phyloP scores from a whole-genome alignment of 2,329 filamentous ascomycete genomes.

The Alternaria triticimaculans region DNA sequence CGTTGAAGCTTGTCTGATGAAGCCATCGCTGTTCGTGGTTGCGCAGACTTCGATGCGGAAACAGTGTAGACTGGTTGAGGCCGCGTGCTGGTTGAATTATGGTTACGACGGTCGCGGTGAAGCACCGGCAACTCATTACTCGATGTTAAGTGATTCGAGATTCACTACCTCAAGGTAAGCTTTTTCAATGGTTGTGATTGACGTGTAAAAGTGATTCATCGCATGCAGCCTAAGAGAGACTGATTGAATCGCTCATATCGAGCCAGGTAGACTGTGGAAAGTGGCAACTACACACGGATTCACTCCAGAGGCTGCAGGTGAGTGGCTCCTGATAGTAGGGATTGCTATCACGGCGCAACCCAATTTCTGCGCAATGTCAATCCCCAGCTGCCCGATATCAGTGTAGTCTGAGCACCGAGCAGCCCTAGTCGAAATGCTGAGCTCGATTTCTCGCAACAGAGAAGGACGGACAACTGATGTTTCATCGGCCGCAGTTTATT shows the following conservation, averaged over 20 bases:
- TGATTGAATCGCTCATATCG: neutral
- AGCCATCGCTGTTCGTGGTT: neutral
- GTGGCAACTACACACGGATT: neutral
- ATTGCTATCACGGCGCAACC: neutral
- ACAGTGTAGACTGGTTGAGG: neutral
- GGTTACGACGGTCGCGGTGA: neutral
- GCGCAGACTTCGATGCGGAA: neutral
- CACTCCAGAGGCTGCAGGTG: neutral
- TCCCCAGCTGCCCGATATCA: neutral
- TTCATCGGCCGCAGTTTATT: neutral
- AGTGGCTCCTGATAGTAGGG: neutral
- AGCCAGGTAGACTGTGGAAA: neutral
- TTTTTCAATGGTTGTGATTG: neutral
- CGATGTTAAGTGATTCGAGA: neutral
- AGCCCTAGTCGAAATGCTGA: neutral
- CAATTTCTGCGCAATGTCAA: neutral
- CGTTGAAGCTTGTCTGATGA: neutral
- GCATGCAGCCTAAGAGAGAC: neutral
- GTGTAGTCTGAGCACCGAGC: neutral
- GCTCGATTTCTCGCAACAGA: neutral
- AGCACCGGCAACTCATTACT: neutral
- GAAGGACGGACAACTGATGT: neutral
- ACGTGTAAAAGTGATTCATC: neutral
- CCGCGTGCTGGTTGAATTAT: neutral
- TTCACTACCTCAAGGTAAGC: neutral